These are phyloP conservation scores for Cladophialophora bantiana DNA, from an alignment of 2,329 filamentous ascomycete species.

Conservation along the genomic window DNA sequence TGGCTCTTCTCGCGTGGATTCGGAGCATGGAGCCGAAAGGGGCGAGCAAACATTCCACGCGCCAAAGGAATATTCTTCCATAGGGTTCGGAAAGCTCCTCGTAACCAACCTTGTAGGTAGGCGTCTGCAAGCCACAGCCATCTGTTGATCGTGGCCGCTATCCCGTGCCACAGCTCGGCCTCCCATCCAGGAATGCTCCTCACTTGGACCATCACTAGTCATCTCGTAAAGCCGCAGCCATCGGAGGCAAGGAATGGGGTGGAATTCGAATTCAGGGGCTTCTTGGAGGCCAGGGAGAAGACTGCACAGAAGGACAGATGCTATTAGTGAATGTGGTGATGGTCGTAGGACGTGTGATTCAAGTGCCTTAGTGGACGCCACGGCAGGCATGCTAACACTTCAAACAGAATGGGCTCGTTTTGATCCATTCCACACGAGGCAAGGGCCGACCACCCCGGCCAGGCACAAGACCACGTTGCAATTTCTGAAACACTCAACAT, in stretches of 20 bases:
- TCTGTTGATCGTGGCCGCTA: background rate
- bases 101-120: background rate
- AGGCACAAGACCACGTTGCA: conserved; percentile 10
- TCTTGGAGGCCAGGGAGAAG: background rate
- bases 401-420: background rate
- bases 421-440: background rate
- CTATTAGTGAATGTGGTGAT: background rate
- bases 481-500: conserved; percentile 10
- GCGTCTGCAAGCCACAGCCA: conserved; percentile 1
- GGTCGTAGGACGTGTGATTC: conserved; percentile 4
- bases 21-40: conserved; percentile 19
- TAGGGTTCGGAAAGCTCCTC: background rate
- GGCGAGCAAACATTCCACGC: conserved; percentile 16
- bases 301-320: background rate
- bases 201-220: background rate
- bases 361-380: background rate
- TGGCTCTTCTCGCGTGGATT: conserved; percentile 21
- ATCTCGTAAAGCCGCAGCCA: background rate
- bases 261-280: background rate
- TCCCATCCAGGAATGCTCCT: background rate
- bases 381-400: background rate
- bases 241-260: background rate
- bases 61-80: conserved; percentile 16
- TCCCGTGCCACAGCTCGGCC: background rate
- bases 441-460: background rate